Base-by-base conservation (phyloP, 345 rosid genomes). In the Eucalyptus marginata region DNA sequence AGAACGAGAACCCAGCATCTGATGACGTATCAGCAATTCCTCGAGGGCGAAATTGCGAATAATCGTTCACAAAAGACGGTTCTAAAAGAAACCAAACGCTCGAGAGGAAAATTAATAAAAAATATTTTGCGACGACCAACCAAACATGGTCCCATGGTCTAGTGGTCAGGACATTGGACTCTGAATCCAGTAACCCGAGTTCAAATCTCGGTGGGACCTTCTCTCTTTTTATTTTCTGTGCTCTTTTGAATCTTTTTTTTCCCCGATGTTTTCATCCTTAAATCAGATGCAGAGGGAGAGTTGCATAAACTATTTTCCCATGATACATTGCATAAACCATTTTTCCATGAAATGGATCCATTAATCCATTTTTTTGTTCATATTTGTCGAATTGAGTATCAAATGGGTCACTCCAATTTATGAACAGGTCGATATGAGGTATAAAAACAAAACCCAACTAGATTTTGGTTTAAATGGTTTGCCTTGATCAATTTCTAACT, bases 131-230 rank as follows among this genome's bases (percentile, higher is more conserved):
- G 27, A 1, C 0, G 1, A 5, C 2, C 1, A 20, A 0, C 13
- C 8, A 76, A 20, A 6, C 43, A 4, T 20, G 95, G 95, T 93
- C 91, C 98, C 93, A 93, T 94, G 97, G 96, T 95, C 98, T 95
- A 93, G 98, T 92, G 97, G 98, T 97, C 46, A 95, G 98, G 96
- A 96, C 94, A 94, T 94, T 94, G 95, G 97, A 96, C 96, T 96
- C 94, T 94, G 98, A 96, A 97, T 97, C 98, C 95, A 94, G 96
- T 96, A 94, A 95, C 98, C 98, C 97, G 96, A 96, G 96, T 96
- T 97, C 99, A 96, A 96, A 87, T 96, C 95, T 97, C 97, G 96
- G 97, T 94, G 93, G 96, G 94, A 95, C 97, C 96, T 97, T 15
- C 1, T 3, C 1, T 51, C 2, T 5, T 2, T 20, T 36, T 76